Percentiles rank a stretch among this genome's conserved stretches.
phyloP scores from a whole-genome alignment of 2,329 filamentous ascomycete species.

The Talaromyces amestolkiae region DNA sequence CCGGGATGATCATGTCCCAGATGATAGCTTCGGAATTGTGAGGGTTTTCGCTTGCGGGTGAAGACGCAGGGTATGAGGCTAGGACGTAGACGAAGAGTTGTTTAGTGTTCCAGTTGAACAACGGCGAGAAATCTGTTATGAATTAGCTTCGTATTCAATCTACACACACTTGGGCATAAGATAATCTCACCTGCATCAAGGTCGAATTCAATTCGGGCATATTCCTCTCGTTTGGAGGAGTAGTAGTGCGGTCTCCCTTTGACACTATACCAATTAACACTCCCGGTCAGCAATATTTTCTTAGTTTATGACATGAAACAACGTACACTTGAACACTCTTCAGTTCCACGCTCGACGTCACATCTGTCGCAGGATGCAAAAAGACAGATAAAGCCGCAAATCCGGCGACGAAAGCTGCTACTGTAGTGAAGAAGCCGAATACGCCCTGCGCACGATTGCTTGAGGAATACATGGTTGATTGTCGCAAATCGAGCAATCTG shows the following conservation, averaged over 20 bases:
- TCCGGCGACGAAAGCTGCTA: conserved; percentile 75
- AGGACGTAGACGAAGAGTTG: conserved; percentile 96
- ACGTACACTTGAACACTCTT: conserved; percentile 79
- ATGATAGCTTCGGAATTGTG: conserved; percentile 68
- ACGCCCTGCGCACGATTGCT: conserved; percentile 83
- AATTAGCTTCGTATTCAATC: neutral
- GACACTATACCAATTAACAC: conserved; percentile 54
- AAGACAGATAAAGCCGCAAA: conserved; percentile 80
- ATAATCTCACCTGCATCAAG: conserved; percentile 65
- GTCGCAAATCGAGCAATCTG: neutral
- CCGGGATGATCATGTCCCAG: conserved; percentile 93
- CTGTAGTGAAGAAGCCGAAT: conserved; percentile 97
- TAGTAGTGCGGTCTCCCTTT: conserved; percentile 96
- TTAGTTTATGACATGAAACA: neutral
- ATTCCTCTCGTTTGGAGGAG: conserved; percentile 87
- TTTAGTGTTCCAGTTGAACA: conserved; percentile 99
- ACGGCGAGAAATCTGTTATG: conserved; percentile 69
- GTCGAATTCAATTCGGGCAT: conserved; percentile 90
- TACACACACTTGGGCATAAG: neutral
- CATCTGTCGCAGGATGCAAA: conserved; percentile 48
- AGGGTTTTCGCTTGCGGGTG: conserved; percentile 34
- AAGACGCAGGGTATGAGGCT: conserved; percentile 61
- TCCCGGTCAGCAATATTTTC: no score
- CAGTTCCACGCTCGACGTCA: conserved; percentile 53
- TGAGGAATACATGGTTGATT: conserved; percentile 72